These are phyloP conservation scores for Colletotrichum orbiculare DNA, from an alignment of 2,329 filamentous ascomycete species.

Conservation along the genomic window DNA sequence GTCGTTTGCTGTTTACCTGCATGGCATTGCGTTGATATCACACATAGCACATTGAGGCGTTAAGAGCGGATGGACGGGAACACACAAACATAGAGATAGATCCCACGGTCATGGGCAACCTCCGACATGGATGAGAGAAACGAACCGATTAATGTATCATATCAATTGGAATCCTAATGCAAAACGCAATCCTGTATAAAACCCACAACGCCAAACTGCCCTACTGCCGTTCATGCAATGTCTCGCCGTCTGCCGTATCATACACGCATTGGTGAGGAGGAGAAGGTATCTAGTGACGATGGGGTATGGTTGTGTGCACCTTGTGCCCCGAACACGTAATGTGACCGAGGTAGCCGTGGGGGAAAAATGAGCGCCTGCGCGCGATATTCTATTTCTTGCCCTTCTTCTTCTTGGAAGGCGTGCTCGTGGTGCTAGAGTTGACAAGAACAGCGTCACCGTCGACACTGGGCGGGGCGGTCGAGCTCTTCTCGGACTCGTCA, in stretches of 20 bases:
- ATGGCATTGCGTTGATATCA: conserved; percentile 37
- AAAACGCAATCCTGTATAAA: conserved; percentile 1
- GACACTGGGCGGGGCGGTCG: conserved; percentile 63
- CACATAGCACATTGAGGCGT: conserved; percentile 29
- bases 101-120: background rate
- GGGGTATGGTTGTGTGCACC: conserved; percentile 2
- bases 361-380: background rate
- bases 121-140: background rate
- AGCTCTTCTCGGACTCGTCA: conserved; percentile 68
- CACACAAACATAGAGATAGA: conserved; percentile 22
- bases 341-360: background rate
- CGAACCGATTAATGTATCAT: conserved; percentile 5
- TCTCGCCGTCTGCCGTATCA: conserved; percentile 20
- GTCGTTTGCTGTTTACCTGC: conserved; percentile 19
- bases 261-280: conserved; percentile 3
- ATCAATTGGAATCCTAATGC: conserved; percentile 24
- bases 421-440: conserved; percentile 61
- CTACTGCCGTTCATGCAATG: conserved; percentile 23
- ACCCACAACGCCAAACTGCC: conserved; percentile 31
- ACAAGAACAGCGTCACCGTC: conserved; percentile 85
- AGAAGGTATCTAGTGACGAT: conserved; percentile 32
- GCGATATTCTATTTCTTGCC: conserved; percentile 65
- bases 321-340: background rate
- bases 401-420: conserved; percentile 71
- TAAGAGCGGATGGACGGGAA: conserved; percentile 8